These are phyloP conservation scores for Trypanosoma platydactyli DNA, from an alignment of 208 protist genomes.

Conservation along the genomic window DNA sequence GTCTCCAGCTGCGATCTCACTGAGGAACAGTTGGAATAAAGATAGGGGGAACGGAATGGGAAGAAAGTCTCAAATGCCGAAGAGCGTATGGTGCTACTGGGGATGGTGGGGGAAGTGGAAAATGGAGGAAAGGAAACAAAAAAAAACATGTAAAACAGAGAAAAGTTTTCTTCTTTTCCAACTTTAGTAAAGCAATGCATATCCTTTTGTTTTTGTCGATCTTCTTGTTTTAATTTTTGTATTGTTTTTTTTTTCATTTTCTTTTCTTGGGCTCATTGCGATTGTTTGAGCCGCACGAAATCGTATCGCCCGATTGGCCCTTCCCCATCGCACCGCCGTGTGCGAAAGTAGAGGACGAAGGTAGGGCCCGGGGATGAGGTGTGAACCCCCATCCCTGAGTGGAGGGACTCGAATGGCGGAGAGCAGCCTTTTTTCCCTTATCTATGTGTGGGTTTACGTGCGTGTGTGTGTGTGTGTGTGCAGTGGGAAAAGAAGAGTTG, in stretches of 20 bases:
- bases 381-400: no score
- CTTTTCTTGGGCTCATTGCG: neutral
- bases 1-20: no score
- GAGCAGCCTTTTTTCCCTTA: no score
- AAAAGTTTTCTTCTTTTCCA: constrained; percentile 1
- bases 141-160: neutral
- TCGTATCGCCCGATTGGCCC: no score
- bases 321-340: no score
- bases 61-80: neutral
- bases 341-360: no score
- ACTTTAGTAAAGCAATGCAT: constrained; percentile 2
- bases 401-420: no score
- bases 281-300: neutral
- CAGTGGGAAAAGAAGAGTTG: no score
- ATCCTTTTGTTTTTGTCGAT: constrained; percentile 20
- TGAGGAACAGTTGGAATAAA: no score
- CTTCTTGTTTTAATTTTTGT: constrained; percentile 19
- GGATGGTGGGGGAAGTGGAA: neutral
- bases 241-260: constrained; percentile 18
- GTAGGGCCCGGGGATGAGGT: no score
- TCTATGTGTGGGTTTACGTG: no score
- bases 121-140: neutral
- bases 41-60: neutral
- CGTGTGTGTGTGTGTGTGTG: no score
- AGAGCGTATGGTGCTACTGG: neutral